phyloP scores from a whole-genome alignment of 495 filamentous ascomycete genomes.

The Chlorociboria aeruginascens region DNA sequence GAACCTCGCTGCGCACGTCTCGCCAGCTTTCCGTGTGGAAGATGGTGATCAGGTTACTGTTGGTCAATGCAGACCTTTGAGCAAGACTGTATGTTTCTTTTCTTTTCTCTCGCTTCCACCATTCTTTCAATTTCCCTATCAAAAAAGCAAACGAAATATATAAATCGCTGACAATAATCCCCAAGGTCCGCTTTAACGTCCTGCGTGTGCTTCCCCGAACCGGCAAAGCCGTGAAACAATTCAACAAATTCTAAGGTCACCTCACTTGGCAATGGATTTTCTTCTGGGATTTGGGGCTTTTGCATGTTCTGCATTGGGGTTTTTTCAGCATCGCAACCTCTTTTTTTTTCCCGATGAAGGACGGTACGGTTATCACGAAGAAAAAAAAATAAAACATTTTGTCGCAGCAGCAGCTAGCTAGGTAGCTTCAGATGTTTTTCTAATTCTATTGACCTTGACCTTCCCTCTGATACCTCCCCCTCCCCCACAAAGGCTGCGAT shows the following conservation, averaged over 20 bases:
- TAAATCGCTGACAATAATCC: slow-evolving; percentile 13
- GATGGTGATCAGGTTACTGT: slow-evolving; percentile 98
- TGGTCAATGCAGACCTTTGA: slow-evolving; percentile 95
- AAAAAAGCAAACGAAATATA: not conserved
- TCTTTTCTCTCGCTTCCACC: not conserved
- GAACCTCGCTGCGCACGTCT: slow-evolving; percentile 98
- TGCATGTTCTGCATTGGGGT: slow-evolving; percentile 14
- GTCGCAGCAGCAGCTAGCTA: no score
- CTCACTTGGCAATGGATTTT: slow-evolving; percentile 6
- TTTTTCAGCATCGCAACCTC: not conserved
- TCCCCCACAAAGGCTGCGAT: no score
- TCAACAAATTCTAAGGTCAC: slow-evolving; percentile 81
- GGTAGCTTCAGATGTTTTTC: no score
- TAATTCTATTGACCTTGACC: no score
- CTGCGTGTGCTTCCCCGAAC: slow-evolving; percentile 93
- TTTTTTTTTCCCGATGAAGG: no score
- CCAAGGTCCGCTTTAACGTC: slow-evolving; percentile 95
- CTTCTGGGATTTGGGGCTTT: slow-evolving; percentile 11
- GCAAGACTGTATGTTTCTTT: slow-evolving; percentile 79
- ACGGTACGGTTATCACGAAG: no score
- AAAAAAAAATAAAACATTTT: no score
- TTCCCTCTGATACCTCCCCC: no score
- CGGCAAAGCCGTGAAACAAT: slow-evolving; percentile 93
- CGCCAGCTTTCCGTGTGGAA: slow-evolving; percentile 98
- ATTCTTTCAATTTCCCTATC: not conserved